Conservation (phyloP, 805 yeast species). For the Saccharomycopsis microspora region DNA sequence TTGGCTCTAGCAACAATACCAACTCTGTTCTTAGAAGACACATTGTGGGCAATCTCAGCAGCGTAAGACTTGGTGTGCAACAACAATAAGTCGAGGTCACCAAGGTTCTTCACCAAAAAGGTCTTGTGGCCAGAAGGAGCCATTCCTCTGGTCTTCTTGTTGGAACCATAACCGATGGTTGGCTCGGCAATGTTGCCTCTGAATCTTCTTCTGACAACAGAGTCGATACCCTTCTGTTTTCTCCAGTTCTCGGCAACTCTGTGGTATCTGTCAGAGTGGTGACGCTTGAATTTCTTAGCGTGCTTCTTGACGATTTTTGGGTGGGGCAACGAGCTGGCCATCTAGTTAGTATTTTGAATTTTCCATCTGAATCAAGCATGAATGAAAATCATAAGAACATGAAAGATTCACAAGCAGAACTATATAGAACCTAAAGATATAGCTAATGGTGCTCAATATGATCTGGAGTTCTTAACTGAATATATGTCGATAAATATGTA, state of each 20-base stretch:
- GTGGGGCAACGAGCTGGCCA: slow-evolving; percentile 97
- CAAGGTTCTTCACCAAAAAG: slow-evolving; percentile 83
- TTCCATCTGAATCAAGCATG: too few relatives aligned
- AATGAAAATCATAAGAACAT: too few relatives aligned
- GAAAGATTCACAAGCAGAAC: too few relatives aligned
- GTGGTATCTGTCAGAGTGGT: slow-evolving; percentile 98
- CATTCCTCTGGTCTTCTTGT: slow-evolving; percentile 96
- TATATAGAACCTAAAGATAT: too few relatives aligned
- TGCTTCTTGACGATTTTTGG: slow-evolving; percentile 99
- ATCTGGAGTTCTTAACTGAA: too few relatives aligned
- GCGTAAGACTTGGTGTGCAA: slow-evolving; percentile 98
- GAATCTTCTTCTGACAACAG: slow-evolving; percentile 99
- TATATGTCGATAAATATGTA: too few relatives aligned
- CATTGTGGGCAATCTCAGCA: slow-evolving; percentile 99
- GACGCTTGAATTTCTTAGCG: slow-evolving; percentile 98
- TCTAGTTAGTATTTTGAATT: not conserved
- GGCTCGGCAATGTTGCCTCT: slow-evolving; percentile 99
- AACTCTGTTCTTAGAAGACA: slow-evolving; percentile 97
- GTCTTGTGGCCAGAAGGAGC: slow-evolving; percentile 97
- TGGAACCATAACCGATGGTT: slow-evolving; percentile 99
- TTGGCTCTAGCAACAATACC: slow-evolving; percentile 93
- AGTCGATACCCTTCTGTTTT: slow-evolving; percentile 99
- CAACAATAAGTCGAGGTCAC: slow-evolving; percentile 89
- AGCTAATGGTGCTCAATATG: too few relatives aligned
- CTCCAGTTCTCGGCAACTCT: slow-evolving; percentile 99